phyloP scores from a whole-genome alignment of 2,329 filamentous ascomycete species.

The Aspergillus aculeatinus region DNA sequence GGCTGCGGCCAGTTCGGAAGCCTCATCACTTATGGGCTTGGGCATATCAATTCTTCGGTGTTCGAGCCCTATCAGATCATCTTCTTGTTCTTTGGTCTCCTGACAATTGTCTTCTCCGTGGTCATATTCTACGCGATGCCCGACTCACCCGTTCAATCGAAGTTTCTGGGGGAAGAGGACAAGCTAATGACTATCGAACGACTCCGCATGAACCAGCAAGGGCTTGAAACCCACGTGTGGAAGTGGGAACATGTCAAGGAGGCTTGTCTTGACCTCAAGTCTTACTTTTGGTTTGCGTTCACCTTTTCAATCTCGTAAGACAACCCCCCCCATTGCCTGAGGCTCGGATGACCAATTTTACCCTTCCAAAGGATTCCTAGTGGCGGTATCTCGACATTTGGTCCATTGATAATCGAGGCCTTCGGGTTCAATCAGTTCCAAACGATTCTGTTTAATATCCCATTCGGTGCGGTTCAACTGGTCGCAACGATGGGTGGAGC shows the following conservation, averaged over 20 bases:
- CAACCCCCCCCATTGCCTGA: no score
- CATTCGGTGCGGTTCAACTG: constrained; percentile 61
- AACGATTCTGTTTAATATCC: constrained; percentile 62
- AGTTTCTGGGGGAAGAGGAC: constrained; percentile 57
- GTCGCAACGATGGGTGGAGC: constrained; percentile 60
- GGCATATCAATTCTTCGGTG: constrained; percentile 46
- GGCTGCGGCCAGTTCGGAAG: constrained; percentile 44
- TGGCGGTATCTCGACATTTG: constrained; percentile 60
- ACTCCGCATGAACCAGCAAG: constrained; percentile 52
- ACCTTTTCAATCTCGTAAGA: constrained; percentile 55
- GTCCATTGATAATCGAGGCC: constrained; percentile 57
- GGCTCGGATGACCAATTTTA: constrained; percentile 6
- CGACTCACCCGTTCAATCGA: constrained; percentile 61
- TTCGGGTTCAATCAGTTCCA: constrained; percentile 59
- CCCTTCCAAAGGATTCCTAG: constrained; percentile 48
- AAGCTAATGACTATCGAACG: constrained; percentile 59
- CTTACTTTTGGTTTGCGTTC: constrained; percentile 58
- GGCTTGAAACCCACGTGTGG: constrained; percentile 45
- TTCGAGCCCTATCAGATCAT: constrained; percentile 53
- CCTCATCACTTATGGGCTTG: constrained; percentile 54
- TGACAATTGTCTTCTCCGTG: constrained; percentile 54
- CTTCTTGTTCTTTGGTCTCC: constrained; percentile 41
- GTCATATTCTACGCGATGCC: constrained; percentile 60
- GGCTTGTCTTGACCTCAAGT: constrained; percentile 57
- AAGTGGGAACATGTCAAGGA: constrained; percentile 57